These are phyloP conservation scores for Xylaria flabelliformis DNA, from an alignment of 495 filamentous ascomycete genomes.

Conservation along the genomic window DNA sequence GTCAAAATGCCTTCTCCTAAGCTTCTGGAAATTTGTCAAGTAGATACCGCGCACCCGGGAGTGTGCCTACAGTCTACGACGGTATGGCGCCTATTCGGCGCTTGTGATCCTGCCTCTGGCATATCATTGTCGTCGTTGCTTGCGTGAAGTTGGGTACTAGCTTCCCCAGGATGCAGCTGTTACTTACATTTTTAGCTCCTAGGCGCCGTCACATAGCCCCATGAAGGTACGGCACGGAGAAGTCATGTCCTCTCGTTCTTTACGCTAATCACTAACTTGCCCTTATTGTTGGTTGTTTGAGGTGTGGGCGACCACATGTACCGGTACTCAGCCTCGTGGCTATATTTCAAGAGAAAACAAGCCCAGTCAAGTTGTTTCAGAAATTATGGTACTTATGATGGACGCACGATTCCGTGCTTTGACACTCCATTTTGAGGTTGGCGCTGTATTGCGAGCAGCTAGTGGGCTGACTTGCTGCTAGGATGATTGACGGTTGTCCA, in stretches of 20 bases:
- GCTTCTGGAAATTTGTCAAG: neutral
- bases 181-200: constrained; percentile 7
- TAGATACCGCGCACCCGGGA: neutral
- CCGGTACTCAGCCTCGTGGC: neutral
- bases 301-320: neutral
- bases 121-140: neutral
- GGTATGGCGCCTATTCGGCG: neutral
- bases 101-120: neutral
- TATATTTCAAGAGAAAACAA: neutral
- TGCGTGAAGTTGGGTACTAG: neutral
- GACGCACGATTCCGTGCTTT: too few species aligned
- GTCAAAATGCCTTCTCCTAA: neutral
- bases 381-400: neutral
- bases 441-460: neutral
- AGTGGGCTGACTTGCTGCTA: neutral
- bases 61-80: neutral
- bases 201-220: constrained; percentile 6
- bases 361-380: neutral
- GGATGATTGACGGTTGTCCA: neutral
- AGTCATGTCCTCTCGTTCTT: neutral
- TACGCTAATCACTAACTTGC: neutral
- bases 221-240: neutral
- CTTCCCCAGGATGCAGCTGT: neutral
- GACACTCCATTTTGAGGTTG: neutral
- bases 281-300: constrained; percentile 4